phyloP scores from a whole-genome alignment of 805 yeast genomes.

The Myxozyma sirexii region DNA sequence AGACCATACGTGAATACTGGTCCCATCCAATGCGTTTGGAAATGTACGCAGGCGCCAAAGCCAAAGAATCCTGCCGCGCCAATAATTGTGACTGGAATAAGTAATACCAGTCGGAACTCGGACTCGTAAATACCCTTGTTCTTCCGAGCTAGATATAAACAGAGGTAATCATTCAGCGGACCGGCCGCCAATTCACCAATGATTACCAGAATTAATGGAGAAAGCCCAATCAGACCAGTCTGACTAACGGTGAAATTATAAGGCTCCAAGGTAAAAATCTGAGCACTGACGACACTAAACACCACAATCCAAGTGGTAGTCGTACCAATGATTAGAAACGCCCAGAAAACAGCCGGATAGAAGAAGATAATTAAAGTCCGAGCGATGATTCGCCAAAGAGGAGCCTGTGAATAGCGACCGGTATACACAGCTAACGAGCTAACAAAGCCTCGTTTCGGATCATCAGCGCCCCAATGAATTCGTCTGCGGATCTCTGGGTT shows the following conservation, averaged over 20 bases:
- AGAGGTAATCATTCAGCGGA: constrained; percentile 52
- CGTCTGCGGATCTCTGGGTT: not conserved
- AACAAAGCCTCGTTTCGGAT: constrained; percentile 37
- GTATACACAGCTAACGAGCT: constrained; percentile 49
- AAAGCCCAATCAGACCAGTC: constrained; percentile 31
- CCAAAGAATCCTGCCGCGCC: constrained; percentile 59
- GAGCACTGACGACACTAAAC: constrained; percentile 58
- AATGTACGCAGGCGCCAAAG: constrained; percentile 60
- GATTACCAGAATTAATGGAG: constrained; percentile 52
- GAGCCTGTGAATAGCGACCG: constrained; percentile 55
- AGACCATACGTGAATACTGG: constrained; percentile 3
- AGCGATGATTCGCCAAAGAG: constrained; percentile 53
- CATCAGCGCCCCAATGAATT: constrained; percentile 7
- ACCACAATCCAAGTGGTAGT: constrained; percentile 68
- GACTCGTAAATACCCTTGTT: constrained; percentile 65
- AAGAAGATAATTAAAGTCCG: constrained; percentile 55
- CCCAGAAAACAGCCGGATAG: constrained; percentile 57
- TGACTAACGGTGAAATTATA: constrained; percentile 31
- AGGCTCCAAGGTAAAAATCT: constrained; percentile 51
- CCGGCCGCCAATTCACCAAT: constrained; percentile 61
- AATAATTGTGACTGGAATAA: constrained; percentile 52
- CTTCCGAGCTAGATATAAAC: constrained; percentile 48
- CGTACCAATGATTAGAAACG: constrained; percentile 51
- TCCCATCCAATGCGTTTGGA: constrained; percentile 7
- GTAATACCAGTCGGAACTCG: constrained; percentile 59